These are phyloP conservation scores for Gossypium longicalyx DNA, from an alignment of 345 rosid species.

Conservation along the genomic window DNA sequence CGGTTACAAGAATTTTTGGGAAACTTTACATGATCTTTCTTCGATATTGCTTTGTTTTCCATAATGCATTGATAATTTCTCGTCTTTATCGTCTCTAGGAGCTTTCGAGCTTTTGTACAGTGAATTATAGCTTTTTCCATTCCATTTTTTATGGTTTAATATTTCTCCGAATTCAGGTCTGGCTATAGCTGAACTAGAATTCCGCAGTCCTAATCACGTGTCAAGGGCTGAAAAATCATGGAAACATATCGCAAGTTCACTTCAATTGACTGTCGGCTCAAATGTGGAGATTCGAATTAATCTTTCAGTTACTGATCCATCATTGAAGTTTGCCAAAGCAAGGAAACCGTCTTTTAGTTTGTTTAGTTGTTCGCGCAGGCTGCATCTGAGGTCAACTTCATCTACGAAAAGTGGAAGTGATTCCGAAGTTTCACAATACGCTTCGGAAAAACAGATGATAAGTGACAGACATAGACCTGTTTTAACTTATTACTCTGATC, in stretches of 20 bases:
- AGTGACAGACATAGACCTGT: slow-evolving; percentile 25
- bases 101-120: background rate
- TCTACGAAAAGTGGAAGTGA: slow-evolving; percentile 34
- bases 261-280: slow-evolving; percentile 70
- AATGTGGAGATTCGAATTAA: slow-evolving; percentile 85
- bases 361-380: slow-evolving; percentile 72
- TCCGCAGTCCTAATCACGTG: slow-evolving; percentile 49
- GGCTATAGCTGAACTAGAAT: slow-evolving; percentile 76
- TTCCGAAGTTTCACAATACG: slow-evolving; percentile 39
- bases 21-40: background rate
- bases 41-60: background rate
- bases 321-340: slow-evolving; percentile 44
- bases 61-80: background rate
- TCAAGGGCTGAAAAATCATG: slow-evolving; percentile 88
- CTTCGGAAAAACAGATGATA: slow-evolving; percentile 44
- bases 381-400: slow-evolving; percentile 40
- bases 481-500: slow-evolving; percentile 31
- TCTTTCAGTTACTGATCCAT: slow-evolving; percentile 44
- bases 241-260: slow-evolving; percentile 81
- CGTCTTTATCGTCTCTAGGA: background rate
- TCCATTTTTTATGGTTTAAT: slow-evolving; percentile 9
- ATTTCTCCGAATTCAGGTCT: slow-evolving; percentile 40
- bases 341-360: slow-evolving; percentile 56
- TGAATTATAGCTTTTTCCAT: background rate
- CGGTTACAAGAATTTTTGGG: background rate